Evolutionary conservation across 2,329 filamentous ascomycete genomes (phyloP), one percentile per base, ranked within the genome.

Genomic region (Talaromyces amestolkiae): DNA sequence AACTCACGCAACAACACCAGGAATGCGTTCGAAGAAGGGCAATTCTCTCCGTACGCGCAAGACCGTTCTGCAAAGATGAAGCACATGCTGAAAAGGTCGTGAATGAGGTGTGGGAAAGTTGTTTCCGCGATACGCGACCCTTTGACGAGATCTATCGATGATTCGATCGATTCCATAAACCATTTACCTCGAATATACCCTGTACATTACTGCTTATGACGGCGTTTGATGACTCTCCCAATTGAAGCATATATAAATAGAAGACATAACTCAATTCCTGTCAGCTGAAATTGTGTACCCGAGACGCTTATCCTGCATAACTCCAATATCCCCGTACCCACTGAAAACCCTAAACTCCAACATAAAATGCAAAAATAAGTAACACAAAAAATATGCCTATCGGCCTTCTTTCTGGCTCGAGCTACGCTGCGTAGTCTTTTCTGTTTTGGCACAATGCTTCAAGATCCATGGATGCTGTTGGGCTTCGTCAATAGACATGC

Each of bases 71-170:
- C 75, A 91, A 91, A 77, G 91, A 96, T 77, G 89, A 96, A 72
- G 88, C 89, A 15, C 91, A 98, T 70, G 95, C 95, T 3, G 86
- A 87, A 61, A 92, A 91, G 80, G 89, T 96, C 31, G 92, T 99
- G 65, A 95, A 98, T 78, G 90, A 96, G 78, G 95, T 99, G n/a
- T 99, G 94, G 92, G 93, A 97, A 71, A 97, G 93, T 72, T 99
- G 95, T 78, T 99, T 96, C 77, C 83, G 87, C 61, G 95, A 99
- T 79, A 98, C 94, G 3, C 84, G 95, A 73, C 95, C 95, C 2
- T 99, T 99, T 79, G 93, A 98, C 77, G 94, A 98, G 77, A 93
- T 99, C 62, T 99, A 97, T 78, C 89, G 92, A 74, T 83, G 72
- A 80, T 51, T 56, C 5, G 13, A n/a, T 59, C 15, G 10, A 31